Conservation (phyloP, 1,284 basidiomycete species). For the Erythrobasidium hasegawianum region DNA sequence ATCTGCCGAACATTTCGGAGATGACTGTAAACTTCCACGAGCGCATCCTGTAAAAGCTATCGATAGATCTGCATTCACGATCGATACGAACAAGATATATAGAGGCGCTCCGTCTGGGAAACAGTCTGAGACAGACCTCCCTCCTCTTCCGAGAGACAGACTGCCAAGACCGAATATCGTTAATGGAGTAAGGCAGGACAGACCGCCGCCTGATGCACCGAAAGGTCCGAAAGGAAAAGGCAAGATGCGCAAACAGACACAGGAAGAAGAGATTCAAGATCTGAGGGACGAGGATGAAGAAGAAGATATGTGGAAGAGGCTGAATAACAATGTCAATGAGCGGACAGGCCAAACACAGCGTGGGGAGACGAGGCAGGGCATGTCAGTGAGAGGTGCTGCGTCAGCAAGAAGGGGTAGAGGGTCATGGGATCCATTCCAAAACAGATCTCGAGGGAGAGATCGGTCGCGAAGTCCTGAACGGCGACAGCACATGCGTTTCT, state of each 20-base stretch:
- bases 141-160: not conserved
- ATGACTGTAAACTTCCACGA: slow-evolving; percentile 33
- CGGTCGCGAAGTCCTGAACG: not conserved
- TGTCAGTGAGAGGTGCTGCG: slow-evolving; percentile 5
- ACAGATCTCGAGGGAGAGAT: not conserved
- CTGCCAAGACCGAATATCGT: slow-evolving; percentile 23
- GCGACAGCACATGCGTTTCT: not conserved
- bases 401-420: not conserved
- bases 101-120: not conserved
- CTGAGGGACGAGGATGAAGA: slow-evolving; percentile 15
- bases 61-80: slow-evolving; percentile 31
- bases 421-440: not conserved
- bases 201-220: slow-evolving; percentile 2
- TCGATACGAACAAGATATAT: slow-evolving; percentile 2
- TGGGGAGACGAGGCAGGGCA: slow-evolving; percentile 2
- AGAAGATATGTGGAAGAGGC: slow-evolving; percentile 6
- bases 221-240: not conserved
- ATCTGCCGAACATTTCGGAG: slow-evolving; percentile 22
- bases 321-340: no score
- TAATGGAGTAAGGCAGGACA: slow-evolving; percentile 5
- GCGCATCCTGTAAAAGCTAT: slow-evolving; percentile 18
- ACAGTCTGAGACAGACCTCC: not conserved
- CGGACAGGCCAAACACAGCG: no score
- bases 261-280: no score
- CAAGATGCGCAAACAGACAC: no score